Percentiles rank a stretch among this genome's conserved stretches.
Conservation (phyloP, 2,329 filamentous ascomycete genomes). For the Fusarium neocosmosporiellum region DNA sequence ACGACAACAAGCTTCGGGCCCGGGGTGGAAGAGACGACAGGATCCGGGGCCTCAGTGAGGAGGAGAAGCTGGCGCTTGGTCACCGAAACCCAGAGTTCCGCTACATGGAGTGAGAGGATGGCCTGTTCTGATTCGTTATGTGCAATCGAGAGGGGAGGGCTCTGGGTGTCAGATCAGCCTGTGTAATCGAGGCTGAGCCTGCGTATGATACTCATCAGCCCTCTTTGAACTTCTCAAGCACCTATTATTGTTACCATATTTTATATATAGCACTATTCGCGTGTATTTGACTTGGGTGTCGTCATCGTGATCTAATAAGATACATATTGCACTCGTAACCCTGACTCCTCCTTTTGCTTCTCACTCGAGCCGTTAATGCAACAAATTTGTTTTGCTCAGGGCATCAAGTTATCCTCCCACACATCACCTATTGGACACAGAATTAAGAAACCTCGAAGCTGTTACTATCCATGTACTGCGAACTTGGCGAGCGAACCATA, state of each 20-base stretch:
- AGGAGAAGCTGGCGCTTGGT: neutral
- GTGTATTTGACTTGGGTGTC: accelerated
- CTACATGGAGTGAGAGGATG: neutral
- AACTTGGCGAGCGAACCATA: neutral
- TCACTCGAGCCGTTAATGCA: no score
- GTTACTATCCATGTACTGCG: neutral
- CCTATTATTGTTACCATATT: neutral
- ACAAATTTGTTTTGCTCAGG: no score
- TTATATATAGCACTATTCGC: neutral
- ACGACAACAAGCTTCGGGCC: neutral
- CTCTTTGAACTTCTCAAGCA: neutral
- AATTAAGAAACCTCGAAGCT: neutral
- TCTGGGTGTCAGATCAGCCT: neutral
- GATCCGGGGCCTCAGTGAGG: neutral
- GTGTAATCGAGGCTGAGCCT: neutral
- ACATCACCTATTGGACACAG: neutral
- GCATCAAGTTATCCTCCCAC: no score
- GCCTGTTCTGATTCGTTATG: neutral
- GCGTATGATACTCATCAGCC: neutral
- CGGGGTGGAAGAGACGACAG: neutral
- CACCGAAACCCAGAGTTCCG: neutral
- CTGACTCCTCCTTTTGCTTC: no score
- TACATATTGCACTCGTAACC: no score
- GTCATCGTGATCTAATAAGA: neutral
- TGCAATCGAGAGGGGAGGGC: neutral